Base-by-base conservation (phyloP, 2,329 filamentous ascomycete genomes). In the Alternaria hordeiaustralica region DNA sequence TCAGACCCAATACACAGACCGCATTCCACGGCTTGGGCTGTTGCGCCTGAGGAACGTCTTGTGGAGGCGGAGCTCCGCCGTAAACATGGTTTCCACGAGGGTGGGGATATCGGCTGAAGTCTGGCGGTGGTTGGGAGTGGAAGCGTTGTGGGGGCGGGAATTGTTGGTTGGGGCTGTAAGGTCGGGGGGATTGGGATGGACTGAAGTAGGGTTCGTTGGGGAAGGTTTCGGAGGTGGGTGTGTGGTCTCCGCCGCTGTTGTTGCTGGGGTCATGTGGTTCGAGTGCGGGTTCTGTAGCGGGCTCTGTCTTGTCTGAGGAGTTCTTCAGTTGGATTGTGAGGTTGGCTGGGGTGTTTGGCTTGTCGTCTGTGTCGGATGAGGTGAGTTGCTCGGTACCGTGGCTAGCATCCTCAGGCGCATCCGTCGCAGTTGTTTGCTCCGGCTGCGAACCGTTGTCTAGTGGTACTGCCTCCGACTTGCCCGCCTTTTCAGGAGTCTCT, bases 1-100 rank as follows among this genome's bases (percentile, higher is more conserved):
- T 76, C 44, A 89, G 70, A 0, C 87, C 87, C 3, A 89, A 79
- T 3, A 89, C 86, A 67, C 86, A 88, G 1, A 88, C 82, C 0
- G 87, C 87, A 67, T 89, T 88, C 87, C 87, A 89, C 0, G 85
- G 85, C 58, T 75, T 76, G 15, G 68, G 66, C 26, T 66, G 69
- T 28, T 68, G 64, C 33, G 71, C 67, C 12, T 46, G 50, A 18
- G 60, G 13, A n/a, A 41, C 20, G 1, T 5, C 28, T 50, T 25
- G 13, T 12, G 54, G 58, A 11, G 59, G 54, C 4, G 59, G 63
- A 11, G 49, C 13, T 23, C 21, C 13, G 9, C 49, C 28, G 20
- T 30, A 53, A 53, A n/a, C 20, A 44, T 44, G 11, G 20, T 41
- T 62, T 15, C 50, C 58, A 46, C 43, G 57, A 5, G 36, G 25